phyloP scores from a whole-genome alignment of 108 stramenopile genomes.

The Conticribra weissflogii region DNA sequence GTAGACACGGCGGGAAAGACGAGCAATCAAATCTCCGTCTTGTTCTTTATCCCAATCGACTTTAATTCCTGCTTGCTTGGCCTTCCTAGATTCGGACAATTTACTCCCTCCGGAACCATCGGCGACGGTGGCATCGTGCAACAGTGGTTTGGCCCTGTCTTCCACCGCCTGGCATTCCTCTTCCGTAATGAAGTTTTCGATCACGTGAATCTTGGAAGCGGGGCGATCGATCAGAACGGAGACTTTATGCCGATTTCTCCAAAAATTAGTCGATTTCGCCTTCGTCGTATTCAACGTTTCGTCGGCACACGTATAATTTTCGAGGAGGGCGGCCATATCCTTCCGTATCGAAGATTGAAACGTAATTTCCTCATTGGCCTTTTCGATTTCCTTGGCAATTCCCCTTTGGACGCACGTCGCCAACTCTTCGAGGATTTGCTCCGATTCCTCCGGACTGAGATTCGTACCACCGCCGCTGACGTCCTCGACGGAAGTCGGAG shows the following conservation, averaged over 20 bases:
- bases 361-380: slow-evolving; percentile 72
- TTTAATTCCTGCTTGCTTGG: slow-evolving; percentile 81
- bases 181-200: slow-evolving; percentile 77
- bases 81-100: slow-evolving; percentile 70
- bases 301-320: slow-evolving; percentile 88
- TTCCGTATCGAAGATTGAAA: slow-evolving; percentile 66
- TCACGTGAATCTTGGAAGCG: slow-evolving; percentile 66
- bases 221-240: slow-evolving; percentile 75
- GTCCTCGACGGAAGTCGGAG: no score
- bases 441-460: slow-evolving; percentile 2
- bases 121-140: slow-evolving; percentile 81
- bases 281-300: slow-evolving; percentile 55
- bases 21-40: slow-evolving; percentile 64
- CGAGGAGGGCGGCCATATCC: slow-evolving; percentile 59
- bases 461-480: no score
- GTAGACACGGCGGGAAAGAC: slow-evolving; percentile 72
- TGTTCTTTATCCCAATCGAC: slow-evolving; percentile 68
- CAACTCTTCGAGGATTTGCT: slow-evolving; percentile 34
- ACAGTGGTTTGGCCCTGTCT: slow-evolving; percentile 52
- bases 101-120: slow-evolving; percentile 80
- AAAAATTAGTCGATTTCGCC: slow-evolving; percentile 28
- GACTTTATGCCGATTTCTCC: slow-evolving; percentile 47
- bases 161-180: slow-evolving; percentile 88
- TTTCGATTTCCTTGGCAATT: slow-evolving; percentile 44
- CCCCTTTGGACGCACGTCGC: slow-evolving; percentile 58